These are phyloP conservation scores for Trichophaea hybrida DNA, from an alignment of 2,329 filamentous ascomycete species.

Conservation along the genomic window DNA sequence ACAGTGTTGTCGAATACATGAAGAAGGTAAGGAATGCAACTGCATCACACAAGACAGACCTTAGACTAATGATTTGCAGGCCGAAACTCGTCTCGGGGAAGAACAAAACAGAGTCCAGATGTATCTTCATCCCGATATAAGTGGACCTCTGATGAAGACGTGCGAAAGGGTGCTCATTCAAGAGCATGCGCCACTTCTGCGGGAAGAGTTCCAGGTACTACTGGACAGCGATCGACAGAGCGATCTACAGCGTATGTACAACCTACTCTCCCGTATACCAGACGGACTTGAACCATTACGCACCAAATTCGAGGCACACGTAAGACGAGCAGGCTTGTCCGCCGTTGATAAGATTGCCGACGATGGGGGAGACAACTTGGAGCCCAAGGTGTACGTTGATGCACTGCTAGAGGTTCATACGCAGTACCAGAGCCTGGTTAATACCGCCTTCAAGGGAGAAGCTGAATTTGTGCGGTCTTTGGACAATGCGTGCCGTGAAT, in stretches of 20 bases:
- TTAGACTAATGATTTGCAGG: slow-evolving; percentile 31
- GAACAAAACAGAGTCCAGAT: slow-evolving; percentile 88
- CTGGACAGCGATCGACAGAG: slow-evolving; percentile 90
- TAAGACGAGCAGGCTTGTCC: slow-evolving; percentile 71
- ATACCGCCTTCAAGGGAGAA: slow-evolving; percentile 84
- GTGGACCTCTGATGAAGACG: slow-evolving; percentile 63
- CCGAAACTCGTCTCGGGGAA: slow-evolving; percentile 72
- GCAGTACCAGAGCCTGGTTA: slow-evolving; percentile 81
- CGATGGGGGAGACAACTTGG: slow-evolving; percentile 63
- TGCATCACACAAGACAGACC: background rate
- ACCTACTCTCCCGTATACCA: slow-evolving; percentile 71
- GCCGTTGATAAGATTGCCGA: slow-evolving; percentile 78
- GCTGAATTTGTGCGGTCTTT: slow-evolving; percentile 92
- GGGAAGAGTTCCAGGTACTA: slow-evolving; percentile 89
- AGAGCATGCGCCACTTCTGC: slow-evolving; percentile 68
- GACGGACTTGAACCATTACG: slow-evolving; percentile 83
- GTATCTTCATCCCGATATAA: slow-evolving; percentile 84
- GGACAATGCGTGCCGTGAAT: slow-evolving; percentile 93
- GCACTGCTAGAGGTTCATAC: slow-evolving; percentile 87
- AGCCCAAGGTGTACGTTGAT: slow-evolving; percentile 94
- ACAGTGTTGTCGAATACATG: slow-evolving; percentile 98
- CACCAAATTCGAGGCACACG: slow-evolving; percentile 77
- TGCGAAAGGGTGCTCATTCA: slow-evolving; percentile 84
- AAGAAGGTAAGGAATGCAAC: slow-evolving; percentile 49
- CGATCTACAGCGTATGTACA: slow-evolving; percentile 94